A percentile compares a stretch with the other conserved stretches of the same genome.
Evolutionary conservation across 352 stramenopile genomes (phyloP).

Genomic region (Phytopythium montanum): DNA sequence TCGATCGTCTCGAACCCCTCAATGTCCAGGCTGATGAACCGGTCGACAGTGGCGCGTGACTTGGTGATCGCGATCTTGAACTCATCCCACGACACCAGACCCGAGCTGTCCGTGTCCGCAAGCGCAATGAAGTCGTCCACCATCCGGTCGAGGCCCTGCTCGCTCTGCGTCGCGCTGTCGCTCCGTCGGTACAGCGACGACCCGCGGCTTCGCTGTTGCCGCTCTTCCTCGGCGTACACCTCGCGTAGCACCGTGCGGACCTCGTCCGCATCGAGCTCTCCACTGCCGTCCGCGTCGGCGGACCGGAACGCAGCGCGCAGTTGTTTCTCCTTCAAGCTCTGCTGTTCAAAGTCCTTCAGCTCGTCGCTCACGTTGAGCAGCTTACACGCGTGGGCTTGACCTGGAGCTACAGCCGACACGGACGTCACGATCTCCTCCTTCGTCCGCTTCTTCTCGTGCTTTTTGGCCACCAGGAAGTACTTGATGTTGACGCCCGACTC

Average conservation of each 20-base stretch:
- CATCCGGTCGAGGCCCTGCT: slow-evolving; percentile 47
- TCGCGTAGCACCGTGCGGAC: slow-evolving; percentile 66
- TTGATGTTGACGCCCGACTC: slow-evolving; percentile 75
- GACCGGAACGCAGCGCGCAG: slow-evolving; percentile 74
- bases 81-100: slow-evolving; percentile 82
- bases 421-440: slow-evolving; percentile 53
- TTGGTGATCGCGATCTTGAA: slow-evolving; percentile 85
- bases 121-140: slow-evolving; percentile 80
- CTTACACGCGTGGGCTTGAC: slow-evolving; percentile 52
- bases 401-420: slow-evolving; percentile 43
- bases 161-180: slow-evolving; percentile 49
- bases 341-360: slow-evolving; percentile 60
- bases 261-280: slow-evolving; percentile 74
- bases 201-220: slow-evolving; percentile 26
- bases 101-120: slow-evolving; percentile 74
- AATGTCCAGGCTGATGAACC: slow-evolving; percentile 74
- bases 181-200: slow-evolving; percentile 33
- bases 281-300: slow-evolving; percentile 70
- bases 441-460: slow-evolving; percentile 43
- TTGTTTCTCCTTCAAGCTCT: slow-evolving; percentile 86
- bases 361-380: slow-evolving; percentile 66
- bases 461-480: slow-evolving; percentile 79
- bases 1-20: slow-evolving; percentile 68
- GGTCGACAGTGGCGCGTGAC: slow-evolving; percentile 58
- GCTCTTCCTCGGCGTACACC: slow-evolving; percentile 71